Percentiles rank a stretch among this genome's conserved stretches.
These are phyloP conservation scores for Tylopilus sp. DNA, from an alignment of 768 basidiomycete species.

Conservation along the genomic window DNA sequence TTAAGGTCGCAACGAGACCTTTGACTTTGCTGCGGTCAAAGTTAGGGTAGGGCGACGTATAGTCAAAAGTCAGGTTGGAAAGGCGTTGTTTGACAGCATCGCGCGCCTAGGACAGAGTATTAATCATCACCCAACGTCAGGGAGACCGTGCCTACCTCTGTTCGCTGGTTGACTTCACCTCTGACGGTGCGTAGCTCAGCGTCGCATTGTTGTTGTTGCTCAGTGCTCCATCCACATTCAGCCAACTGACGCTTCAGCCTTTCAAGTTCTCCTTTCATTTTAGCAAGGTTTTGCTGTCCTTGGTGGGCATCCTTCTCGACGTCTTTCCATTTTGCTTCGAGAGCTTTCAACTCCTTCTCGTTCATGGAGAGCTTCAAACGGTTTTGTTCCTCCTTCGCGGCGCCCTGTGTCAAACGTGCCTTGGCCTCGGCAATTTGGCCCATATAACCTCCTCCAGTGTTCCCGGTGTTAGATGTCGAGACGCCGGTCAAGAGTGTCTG, in stretches of 20 bases:
- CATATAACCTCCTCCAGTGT: slow-evolving; percentile 89
- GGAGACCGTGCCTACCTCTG: slow-evolving; percentile 49
- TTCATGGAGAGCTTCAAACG: slow-evolving; percentile 72
- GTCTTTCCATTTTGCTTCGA: slow-evolving; percentile 79
- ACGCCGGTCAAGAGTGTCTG: slow-evolving; percentile 94
- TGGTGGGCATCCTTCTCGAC: slow-evolving; percentile 84
- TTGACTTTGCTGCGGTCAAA: slow-evolving; percentile 89
- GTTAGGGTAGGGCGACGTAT: slow-evolving; percentile 65
- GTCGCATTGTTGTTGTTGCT: slow-evolving; percentile 63
- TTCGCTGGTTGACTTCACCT: slow-evolving; percentile 49
- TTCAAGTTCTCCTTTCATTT: slow-evolving; percentile 55
- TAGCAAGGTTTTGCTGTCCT: slow-evolving; percentile 63
- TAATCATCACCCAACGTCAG: slow-evolving; percentile 1
- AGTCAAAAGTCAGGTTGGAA: slow-evolving; percentile 78
- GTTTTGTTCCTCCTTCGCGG: slow-evolving; percentile 82
- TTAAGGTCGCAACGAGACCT: slow-evolving; percentile 88
- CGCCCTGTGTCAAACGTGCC: slow-evolving; percentile 67
- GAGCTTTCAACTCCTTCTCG: slow-evolving; percentile 71
- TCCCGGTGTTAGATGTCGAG: slow-evolving; percentile 61
- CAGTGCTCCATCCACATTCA: slow-evolving; percentile 71
- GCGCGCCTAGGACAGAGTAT: slow-evolving; percentile 47
- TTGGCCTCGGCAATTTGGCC: slow-evolving; percentile 90
- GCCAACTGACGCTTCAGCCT: slow-evolving; percentile 49
- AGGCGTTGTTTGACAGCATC: slow-evolving; percentile 66
- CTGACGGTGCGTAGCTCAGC: slow-evolving; percentile 49